These are phyloP conservation scores for Schizonepeta tenuifolia DNA, from an alignment of 257 asterid genomes.

Conservation along the genomic window DNA sequence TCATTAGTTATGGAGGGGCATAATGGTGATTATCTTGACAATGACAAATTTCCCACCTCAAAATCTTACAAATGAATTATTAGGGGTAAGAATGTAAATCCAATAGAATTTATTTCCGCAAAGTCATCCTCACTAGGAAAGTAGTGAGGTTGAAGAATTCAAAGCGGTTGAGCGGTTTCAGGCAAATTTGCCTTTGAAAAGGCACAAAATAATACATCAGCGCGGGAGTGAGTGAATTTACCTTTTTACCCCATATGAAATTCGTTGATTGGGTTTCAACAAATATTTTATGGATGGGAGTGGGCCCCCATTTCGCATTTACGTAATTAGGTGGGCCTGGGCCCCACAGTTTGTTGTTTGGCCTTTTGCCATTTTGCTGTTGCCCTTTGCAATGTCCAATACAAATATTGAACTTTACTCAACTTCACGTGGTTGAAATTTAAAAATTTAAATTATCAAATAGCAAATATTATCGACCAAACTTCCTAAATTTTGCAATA, in stretches of 20 bases:
- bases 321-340: constrained; percentile 59
- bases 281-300: constrained; percentile 20
- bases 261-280: constrained; percentile 27
- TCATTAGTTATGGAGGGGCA: neutral
- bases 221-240: constrained; percentile 14
- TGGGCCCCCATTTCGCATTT: constrained; percentile 43
- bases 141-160: constrained; percentile 45
- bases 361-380: constrained; percentile 38
- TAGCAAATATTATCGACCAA: too few relatives aligned
- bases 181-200: constrained; percentile 37
- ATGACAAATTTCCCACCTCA: neutral
- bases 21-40: neutral
- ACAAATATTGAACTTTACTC: constrained; percentile 7
- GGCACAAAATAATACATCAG: constrained; percentile 13
- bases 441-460: neutral
- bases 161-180: constrained; percentile 63
- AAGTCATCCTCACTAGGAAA: constrained; percentile 28
- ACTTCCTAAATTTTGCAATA: too few relatives aligned
- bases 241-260: constrained; percentile 10
- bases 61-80: neutral
- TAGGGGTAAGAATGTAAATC: constrained; percentile 27
- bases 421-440: neutral
- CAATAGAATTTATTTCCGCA: neutral
- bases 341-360: constrained; percentile 64
- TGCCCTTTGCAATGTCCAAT: constrained; percentile 37